These are phyloP conservation scores for Nepenthes mirabilis DNA, from an alignment of 148 eudicot species.

Conservation along the genomic window DNA sequence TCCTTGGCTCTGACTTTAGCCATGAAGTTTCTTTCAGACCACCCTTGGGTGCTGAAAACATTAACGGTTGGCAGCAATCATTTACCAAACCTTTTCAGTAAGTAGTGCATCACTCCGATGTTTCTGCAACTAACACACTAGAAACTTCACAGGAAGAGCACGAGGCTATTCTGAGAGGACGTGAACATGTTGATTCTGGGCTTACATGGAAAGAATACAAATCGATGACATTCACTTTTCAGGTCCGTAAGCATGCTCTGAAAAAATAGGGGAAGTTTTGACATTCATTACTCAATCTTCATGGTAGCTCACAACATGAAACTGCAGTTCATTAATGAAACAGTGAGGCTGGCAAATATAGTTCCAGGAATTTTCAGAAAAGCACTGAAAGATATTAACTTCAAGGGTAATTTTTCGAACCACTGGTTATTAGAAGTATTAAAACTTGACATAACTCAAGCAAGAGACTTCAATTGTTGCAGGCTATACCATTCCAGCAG, in stretches of 20 bases:
- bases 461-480: slow-evolving; percentile 6
- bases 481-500: slow-evolving; percentile 89
- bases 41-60: slow-evolving; percentile 53
- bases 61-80: slow-evolving; percentile 35
- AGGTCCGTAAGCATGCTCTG: slow-evolving; percentile 32
- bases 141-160: slow-evolving; percentile 67
- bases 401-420: slow-evolving; percentile 30
- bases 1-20: slow-evolving; percentile 81
- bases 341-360: slow-evolving; percentile 86
- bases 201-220: slow-evolving; percentile 85
- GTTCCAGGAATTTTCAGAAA: slow-evolving; percentile 86
- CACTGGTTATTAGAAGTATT: neutral
- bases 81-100: neutral
- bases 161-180: slow-evolving; percentile 44
- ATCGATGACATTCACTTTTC: slow-evolving; percentile 84
- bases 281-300: neutral
- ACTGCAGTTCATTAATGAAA: slow-evolving; percentile 84
- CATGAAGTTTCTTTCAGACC: slow-evolving; percentile 48
- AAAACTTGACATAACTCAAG: neutral
- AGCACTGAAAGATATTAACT: slow-evolving; percentile 54
- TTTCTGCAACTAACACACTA: neutral
- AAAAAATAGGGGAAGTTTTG: neutral
- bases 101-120: too few species aligned
- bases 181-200: slow-evolving; percentile 46
- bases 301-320: neutral